Evolutionary conservation across 2,329 filamentous ascomycete genomes (phyloP).

Genomic region (Aspergillus sp.): DNA sequence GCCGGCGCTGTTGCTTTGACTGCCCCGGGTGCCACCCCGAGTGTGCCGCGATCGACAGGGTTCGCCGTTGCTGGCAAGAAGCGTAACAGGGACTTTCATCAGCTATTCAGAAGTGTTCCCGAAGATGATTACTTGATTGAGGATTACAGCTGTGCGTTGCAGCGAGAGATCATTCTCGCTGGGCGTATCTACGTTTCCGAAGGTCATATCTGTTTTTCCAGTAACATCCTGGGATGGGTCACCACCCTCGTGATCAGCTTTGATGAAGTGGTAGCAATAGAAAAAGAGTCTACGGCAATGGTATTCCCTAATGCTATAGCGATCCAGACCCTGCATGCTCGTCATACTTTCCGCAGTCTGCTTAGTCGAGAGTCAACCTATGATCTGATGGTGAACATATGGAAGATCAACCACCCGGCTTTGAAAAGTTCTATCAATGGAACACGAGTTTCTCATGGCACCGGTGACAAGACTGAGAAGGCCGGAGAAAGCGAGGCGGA

Average conservation of each 20-base stretch:
- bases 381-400: conserved; percentile 94
- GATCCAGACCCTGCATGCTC: conserved; percentile 90
- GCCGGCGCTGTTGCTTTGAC: conserved; percentile 65
- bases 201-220: conserved; percentile 95
- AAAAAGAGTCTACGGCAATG: conserved; percentile 92
- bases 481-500: conserved; percentile 62
- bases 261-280: conserved; percentile 92
- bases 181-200: conserved; percentile 94
- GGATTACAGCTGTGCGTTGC: conserved; percentile 93
- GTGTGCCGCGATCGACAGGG: conserved; percentile 73
- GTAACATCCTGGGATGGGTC: conserved; percentile 97
- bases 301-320: conserved; percentile 97
- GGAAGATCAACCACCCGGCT: conserved; percentile 92
- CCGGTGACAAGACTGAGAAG: conserved; percentile 87
- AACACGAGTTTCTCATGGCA: conserved; percentile 70
- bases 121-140: conserved; percentile 98
- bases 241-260: conserved; percentile 97
- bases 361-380: conserved; percentile 93
- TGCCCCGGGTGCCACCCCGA: conserved; percentile 52
- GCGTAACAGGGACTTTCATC: conserved; percentile 91
- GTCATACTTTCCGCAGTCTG: conserved; percentile 93
- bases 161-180: conserved; percentile 90
- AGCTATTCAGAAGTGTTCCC: conserved; percentile 88
- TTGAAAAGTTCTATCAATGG: conserved; percentile 88
- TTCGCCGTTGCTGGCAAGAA: conserved; percentile 96